Evolutionary conservation across 2,329 filamentous ascomycete species (phyloP), one percentile per base, ranked within the genome.

Genomic region (Alternaria brassicicola): DNA sequence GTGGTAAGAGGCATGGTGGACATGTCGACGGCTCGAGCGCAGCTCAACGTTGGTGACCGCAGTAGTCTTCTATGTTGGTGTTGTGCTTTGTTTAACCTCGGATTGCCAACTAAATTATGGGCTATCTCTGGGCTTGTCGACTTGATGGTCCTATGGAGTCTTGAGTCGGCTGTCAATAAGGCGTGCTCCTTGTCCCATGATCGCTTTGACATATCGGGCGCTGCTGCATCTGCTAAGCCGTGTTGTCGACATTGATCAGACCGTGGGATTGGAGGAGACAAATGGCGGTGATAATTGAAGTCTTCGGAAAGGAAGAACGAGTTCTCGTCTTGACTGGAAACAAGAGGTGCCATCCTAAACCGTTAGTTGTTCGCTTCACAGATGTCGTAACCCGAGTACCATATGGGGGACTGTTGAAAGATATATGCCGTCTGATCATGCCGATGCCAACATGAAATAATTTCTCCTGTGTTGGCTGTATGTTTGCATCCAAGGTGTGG

Each of bases 401-500:
- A 12, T 23, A 15, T 23, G 0, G 6, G 5, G 12, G 12, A 3
- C 36, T 21, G 6, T 10, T 23, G 36, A 15, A 6, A 19, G n/a
- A 30, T 45, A 26, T 45, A 26, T 45, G 2, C 23, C 28, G 6
- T 28, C 9, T 25, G 1, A 25, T 10, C 23, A 45, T 26, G 25
- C 15, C 7, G 9, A 17, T 25, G 15, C 25, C 8, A 28, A 19
- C 25, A 23, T 39, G 12, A 8, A 1, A 8, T 23, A 6, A 39
- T 39, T 23, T 10, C 3, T 13, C 19, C 6, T 23, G 46, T 35
- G 45, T 45, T 48, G 28, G 17, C 13, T 21, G 12, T 23, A 52
- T 36, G 59, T 59, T 56, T 62, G 59, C 56, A 45, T 35, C 19
- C 8, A 28, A 38, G 13, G 23, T 38, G 9, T 50, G 25, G 36